Base-by-base conservation (phyloP, 495 filamentous ascomycete species). In the Penicillium coffeae region DNA sequence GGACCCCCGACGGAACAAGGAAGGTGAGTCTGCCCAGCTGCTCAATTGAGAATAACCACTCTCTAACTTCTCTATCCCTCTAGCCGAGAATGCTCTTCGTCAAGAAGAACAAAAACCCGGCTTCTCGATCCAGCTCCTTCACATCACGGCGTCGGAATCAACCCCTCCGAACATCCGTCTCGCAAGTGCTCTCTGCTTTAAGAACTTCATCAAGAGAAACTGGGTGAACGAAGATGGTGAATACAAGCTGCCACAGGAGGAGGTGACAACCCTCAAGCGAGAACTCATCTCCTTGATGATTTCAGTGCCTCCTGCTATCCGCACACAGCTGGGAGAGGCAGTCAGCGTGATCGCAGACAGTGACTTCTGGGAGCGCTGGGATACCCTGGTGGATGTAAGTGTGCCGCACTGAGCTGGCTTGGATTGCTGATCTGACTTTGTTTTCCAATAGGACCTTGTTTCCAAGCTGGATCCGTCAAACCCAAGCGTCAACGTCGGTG, bases 221-320 rank as follows among this genome's bases (percentile, higher is more conserved):
- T 97, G 89, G 81, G 85, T 85, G 18, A 89, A 97, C 66, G 92
- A 95, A 60, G 88, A 96, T 60, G 89, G 94, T 58, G 84, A 83
- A 59, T 87, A 97, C 77, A 91, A 88, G 69, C 80, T 99, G 13
- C 82, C 85, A 3, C 61, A 71, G 48, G 76, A 85, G 27, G 93
- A 96, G 66, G 91, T 97, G 37, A 65, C 68, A 6, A 87, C 88
- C 20, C 94, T 99, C 70, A 99, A 99, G 70, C 79, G 76, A 48
- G 91, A 96, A 69, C 79, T 99, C 56, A 89, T 99, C 59, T 91
- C 88, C 38, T 74, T 99, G 53, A 99, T 99, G 94, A 93, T 95
- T 51, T 84, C 85, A 5, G 88, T 93, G 13, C 91, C 91, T 2
- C 57, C 88, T 21, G 83, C 78, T 12, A 88, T 99, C 52, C 94